phyloP scores from a whole-genome alignment of 1,284 basidiomycete genomes.

The Dichomitus squalens region DNA sequence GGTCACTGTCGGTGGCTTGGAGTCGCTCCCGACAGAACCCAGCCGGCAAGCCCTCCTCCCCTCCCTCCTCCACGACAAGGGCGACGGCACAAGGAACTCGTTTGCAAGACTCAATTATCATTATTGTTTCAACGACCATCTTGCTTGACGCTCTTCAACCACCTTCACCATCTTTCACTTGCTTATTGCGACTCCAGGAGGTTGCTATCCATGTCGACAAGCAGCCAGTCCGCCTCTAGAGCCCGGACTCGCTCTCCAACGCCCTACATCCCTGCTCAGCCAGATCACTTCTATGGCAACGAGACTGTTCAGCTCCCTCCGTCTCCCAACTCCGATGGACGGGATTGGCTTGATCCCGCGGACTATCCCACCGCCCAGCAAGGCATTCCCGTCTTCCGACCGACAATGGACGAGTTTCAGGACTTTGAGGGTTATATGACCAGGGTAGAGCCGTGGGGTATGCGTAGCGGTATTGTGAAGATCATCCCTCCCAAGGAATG shows the following conservation, averaged over 20 bases:
- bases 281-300: conserved; percentile 79
- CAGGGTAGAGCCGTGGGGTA: conserved; percentile 85
- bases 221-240: conserved; percentile 44
- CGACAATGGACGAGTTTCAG: conserved; percentile 84
- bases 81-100: background rate
- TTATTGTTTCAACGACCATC: background rate
- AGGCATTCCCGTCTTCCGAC: conserved; percentile 94
- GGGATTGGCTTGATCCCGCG: conserved; percentile 71
- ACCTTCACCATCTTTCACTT: background rate
- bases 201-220: conserved; percentile 25
- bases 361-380: conserved; percentile 85
- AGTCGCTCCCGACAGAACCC: conserved; percentile 1
- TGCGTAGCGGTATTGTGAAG: conserved; percentile 88
- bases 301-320: conserved; percentile 53
- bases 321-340: conserved; percentile 60
- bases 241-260: conserved; percentile 58
- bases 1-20: background rate
- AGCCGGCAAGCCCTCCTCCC: background rate
- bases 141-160: background rate
- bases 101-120: background rate
- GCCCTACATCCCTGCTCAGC: conserved; percentile 57
- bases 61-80: background rate
- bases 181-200: background rate
- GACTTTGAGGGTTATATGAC: conserved; percentile 91
- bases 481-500: conserved; percentile 93